Evolutionary conservation across 305 asterid species (phyloP).

Genomic region (Euphrasia arctica): DNA sequence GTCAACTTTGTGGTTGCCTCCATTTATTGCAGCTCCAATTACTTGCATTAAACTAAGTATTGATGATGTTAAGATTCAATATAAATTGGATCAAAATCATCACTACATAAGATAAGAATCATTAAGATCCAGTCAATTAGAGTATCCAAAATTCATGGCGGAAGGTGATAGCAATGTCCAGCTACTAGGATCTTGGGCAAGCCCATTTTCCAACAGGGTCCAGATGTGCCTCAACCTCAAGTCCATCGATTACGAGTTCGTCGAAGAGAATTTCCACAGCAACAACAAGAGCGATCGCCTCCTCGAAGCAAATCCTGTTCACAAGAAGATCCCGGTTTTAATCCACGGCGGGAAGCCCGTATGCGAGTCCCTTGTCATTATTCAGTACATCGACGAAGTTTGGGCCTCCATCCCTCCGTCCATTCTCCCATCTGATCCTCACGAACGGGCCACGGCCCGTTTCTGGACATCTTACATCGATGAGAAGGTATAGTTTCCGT

Average conservation of each 20-base stretch:
- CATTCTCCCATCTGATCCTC: constrained; percentile 28
- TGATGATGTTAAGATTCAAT: too few relatives aligned
- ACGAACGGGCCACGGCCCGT: constrained; percentile 30
- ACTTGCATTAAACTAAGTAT: too few relatives aligned
- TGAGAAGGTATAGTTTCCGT: constrained; percentile 27
- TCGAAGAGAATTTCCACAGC: constrained; percentile 24
- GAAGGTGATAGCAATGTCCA: constrained; percentile 24
- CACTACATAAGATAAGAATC: not conserved
- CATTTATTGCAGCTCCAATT: too few relatives aligned
- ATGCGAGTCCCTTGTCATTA: constrained; percentile 27
- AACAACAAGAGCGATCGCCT: constrained; percentile 31
- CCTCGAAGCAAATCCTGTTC: constrained; percentile 31
- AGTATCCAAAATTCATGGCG: constrained; percentile 25
- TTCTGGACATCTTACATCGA: constrained; percentile 37
- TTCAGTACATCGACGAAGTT: constrained; percentile 30
- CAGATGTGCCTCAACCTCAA: constrained; percentile 38
- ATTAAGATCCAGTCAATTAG: not conserved
- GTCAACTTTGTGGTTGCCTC: too few relatives aligned
- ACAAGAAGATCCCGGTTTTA: constrained; percentile 32
- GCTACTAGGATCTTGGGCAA: constrained; percentile 47
- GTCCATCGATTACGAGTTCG: constrained; percentile 23
- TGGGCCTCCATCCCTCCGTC: constrained; percentile 17
- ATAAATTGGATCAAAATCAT: not conserved
- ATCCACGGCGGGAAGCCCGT: constrained; percentile 26
- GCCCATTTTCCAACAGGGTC: constrained; percentile 44